These are phyloP conservation scores for Phytopythium vexans DNA, from an alignment of 352 stramenopile species.

Conservation along the genomic window DNA sequence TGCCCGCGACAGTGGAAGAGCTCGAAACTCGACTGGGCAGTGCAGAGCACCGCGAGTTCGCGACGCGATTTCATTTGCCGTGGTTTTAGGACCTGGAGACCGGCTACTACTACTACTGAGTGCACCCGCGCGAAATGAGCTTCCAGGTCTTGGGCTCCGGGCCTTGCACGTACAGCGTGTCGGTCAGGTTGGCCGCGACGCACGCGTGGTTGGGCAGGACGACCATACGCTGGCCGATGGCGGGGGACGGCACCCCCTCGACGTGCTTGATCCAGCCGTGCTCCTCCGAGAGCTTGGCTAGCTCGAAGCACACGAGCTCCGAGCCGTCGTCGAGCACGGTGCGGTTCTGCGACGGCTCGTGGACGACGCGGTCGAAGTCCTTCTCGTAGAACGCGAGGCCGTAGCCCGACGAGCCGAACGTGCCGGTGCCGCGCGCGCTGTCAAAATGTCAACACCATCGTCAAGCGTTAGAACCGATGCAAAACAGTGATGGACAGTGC, in stretches of 20 bases:
- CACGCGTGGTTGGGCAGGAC: conserved; percentile 72
- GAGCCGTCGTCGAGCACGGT: conserved; percentile 28
- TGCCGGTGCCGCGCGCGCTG: conserved; percentile 19
- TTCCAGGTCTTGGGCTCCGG: conserved; percentile 45
- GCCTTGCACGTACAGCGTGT: conserved; percentile 57
- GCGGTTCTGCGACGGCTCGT: conserved; percentile 37
- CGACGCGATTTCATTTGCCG: conserved; percentile 24
- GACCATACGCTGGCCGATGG: conserved; percentile 54
- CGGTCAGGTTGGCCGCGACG: conserved; percentile 61
- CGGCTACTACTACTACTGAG: conserved; percentile 23
- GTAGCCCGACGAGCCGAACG: conserved; percentile 54
- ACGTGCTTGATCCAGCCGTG: conserved; percentile 66
- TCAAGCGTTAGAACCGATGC: background rate
- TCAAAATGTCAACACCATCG: conserved; percentile 7
- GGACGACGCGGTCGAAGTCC: conserved; percentile 54
- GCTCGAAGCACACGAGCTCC: conserved; percentile 51
- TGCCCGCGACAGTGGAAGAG: conserved; percentile 28
- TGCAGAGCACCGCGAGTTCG: conserved; percentile 12
- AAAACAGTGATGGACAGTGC: too few species aligned
- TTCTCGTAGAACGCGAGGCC: conserved; percentile 67
- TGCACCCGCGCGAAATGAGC: conserved; percentile 55
- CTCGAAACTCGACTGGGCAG: conserved; percentile 23
- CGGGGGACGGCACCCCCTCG: conserved; percentile 39
- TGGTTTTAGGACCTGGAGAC: conserved; percentile 39
- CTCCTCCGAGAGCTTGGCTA: conserved; percentile 74